Percentiles rank a stretch among this genome's conserved stretches.
phyloP scores from a whole-genome alignment of 345 rosid genomes.

The Arabidopsis suecica region DNA sequence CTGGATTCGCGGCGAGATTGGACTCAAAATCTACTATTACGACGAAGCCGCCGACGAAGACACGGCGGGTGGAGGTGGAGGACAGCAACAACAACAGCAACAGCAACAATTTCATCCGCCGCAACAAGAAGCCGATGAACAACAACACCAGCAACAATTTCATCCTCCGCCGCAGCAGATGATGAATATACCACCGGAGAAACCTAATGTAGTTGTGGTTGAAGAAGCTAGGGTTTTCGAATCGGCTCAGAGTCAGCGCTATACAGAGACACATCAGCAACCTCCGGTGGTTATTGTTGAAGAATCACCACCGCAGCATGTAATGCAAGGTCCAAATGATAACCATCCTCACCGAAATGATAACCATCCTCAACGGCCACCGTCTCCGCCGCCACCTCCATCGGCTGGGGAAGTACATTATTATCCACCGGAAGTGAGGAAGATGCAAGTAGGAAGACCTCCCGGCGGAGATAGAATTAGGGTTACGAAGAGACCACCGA shows the following conservation, averaged over 20 bases:
- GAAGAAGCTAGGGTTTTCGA: slow-evolving; percentile 69
- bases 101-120: slow-evolving; percentile 28
- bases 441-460: slow-evolving; percentile 63
- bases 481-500: slow-evolving; percentile 58
- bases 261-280: slow-evolving; percentile 46
- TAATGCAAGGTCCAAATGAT: slow-evolving; percentile 38
- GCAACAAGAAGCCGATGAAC: slow-evolving; percentile 27
- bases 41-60: slow-evolving; percentile 67
- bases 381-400: slow-evolving; percentile 39
- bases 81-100: slow-evolving; percentile 36
- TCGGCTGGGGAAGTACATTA: slow-evolving; percentile 34
- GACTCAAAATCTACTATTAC: slow-evolving; percentile 73
- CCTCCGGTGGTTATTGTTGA: slow-evolving; percentile 63
- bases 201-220: slow-evolving; percentile 52
- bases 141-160: slow-evolving; percentile 8
- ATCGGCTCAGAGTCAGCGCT: slow-evolving; percentile 47
- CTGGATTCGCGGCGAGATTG: slow-evolving; percentile 93
- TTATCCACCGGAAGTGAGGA: slow-evolving; percentile 63
- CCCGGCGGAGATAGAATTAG: slow-evolving; percentile 64
- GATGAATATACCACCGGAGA: slow-evolving; percentile 48
- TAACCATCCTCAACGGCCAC: slow-evolving; percentile 23
- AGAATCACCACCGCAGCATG: slow-evolving; percentile 57
- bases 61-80: slow-evolving; percentile 25
- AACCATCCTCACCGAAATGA: slow-evolving; percentile 28
- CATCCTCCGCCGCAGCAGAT: slow-evolving; percentile 46